Evolutionary conservation across 1,139 yeast genomes (phyloP).

Genomic region (Nakaseomyces kungkrabaensis): DNA sequence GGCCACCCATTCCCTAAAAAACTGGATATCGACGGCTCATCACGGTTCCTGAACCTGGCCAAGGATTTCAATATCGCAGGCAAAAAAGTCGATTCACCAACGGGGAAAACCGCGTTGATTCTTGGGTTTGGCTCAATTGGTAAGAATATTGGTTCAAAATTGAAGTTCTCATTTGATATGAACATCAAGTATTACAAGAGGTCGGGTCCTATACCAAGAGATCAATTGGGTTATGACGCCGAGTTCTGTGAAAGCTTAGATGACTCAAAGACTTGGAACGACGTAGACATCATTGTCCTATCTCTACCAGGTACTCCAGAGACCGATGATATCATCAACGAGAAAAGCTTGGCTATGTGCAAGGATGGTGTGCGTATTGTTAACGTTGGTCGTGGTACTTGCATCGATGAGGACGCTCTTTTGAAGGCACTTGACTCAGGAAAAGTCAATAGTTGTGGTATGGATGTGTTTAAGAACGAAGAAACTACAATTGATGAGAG

Average conservation of each 20-base stretch:
- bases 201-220: slow-evolving; percentile 33
- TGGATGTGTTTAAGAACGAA: slow-evolving; percentile 72
- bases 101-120: slow-evolving; percentile 52
- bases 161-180: slow-evolving; percentile 52
- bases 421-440: slow-evolving; percentile 59
- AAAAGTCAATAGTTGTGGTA: slow-evolving; percentile 60
- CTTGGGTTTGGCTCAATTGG: slow-evolving; percentile 81
- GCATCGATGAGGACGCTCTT: slow-evolving; percentile 64
- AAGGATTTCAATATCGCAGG: slow-evolving; percentile 40
- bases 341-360: slow-evolving; percentile 35
- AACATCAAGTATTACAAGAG: slow-evolving; percentile 55
- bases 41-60: slow-evolving; percentile 15
- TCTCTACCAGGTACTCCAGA: slow-evolving; percentile 59
- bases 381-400: slow-evolving; percentile 71
- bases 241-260: slow-evolving; percentile 35
- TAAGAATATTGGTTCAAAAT: slow-evolving; percentile 47
- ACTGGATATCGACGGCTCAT: slow-evolving; percentile 1
- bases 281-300: slow-evolving; percentile 50
- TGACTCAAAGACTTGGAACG: slow-evolving; percentile 30
- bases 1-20: slow-evolving; percentile 2
- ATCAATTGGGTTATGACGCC: slow-evolving; percentile 40
- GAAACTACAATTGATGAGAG: slow-evolving; percentile 43
- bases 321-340: slow-evolving; percentile 49
- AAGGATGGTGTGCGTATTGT: slow-evolving; percentile 54
- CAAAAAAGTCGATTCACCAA: slow-evolving; percentile 41